Evolutionary conservation across 1,284 basidiomycete genomes (phyloP).

Genomic region (Sporisorium reilianum): DNA sequence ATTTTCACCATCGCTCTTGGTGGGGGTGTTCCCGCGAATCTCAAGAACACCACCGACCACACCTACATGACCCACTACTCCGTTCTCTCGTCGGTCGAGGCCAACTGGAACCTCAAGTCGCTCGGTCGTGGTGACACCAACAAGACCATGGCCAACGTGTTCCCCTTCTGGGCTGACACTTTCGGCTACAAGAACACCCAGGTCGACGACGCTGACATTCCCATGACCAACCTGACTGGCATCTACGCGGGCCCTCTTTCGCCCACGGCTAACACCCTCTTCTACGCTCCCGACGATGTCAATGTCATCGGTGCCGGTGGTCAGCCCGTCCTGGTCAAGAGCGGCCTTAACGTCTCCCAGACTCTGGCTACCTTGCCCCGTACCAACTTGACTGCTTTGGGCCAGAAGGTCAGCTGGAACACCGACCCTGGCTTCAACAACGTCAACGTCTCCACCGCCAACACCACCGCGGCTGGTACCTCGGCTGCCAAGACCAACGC

Average conservation of each 20-base stretch:
- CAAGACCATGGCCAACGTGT: slow-evolving; percentile 73
- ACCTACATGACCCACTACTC: slow-evolving; percentile 76
- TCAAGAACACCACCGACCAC: slow-evolving; percentile 47
- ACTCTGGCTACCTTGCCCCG: slow-evolving; percentile 31
- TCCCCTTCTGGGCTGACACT: slow-evolving; percentile 71
- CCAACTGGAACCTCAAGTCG: slow-evolving; percentile 73
- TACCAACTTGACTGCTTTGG: slow-evolving; percentile 56
- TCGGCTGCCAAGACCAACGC: slow-evolving; percentile 27
- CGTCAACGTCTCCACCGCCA: slow-evolving; percentile 28
- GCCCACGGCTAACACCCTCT: slow-evolving; percentile 54
- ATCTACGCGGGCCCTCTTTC: slow-evolving; percentile 64
- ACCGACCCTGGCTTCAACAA: slow-evolving; percentile 50
- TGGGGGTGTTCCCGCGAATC: slow-evolving; percentile 41
- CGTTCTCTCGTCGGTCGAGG: slow-evolving; percentile 75
- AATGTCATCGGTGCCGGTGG: slow-evolving; percentile 66
- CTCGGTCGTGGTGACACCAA: slow-evolving; percentile 58
- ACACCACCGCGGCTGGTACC: slow-evolving; percentile 5
- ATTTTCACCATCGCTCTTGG: slow-evolving; percentile 59
- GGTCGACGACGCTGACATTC: slow-evolving; percentile 41
- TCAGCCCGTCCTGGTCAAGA: slow-evolving; percentile 57
- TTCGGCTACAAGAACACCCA: slow-evolving; percentile 67
- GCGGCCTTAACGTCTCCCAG: slow-evolving; percentile 55
- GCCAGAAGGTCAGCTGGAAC: slow-evolving; percentile 63
- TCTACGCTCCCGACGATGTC: slow-evolving; percentile 65
- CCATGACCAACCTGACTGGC: slow-evolving; percentile 68